Percentiles rank a stretch among this genome's conserved stretches.
phyloP scores from a whole-genome alignment of 805 yeast genomes.

The Lachancea sp. region DNA sequence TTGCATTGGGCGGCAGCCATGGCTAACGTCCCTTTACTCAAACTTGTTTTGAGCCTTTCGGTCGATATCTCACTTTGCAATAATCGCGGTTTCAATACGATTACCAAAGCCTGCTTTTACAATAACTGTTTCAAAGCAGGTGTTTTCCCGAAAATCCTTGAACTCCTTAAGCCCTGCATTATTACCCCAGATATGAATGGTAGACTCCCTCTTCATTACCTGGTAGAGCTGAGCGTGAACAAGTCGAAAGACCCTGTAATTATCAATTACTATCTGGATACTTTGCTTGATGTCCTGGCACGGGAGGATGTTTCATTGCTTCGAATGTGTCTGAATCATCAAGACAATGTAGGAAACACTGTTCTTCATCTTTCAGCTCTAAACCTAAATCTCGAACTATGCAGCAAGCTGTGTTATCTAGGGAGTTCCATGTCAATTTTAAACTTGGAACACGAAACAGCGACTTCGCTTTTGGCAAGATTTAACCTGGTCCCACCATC shows the following conservation, averaged over 20 bases:
- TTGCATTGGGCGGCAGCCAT: slow-evolving; percentile 83
- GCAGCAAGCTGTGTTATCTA: slow-evolving; percentile 27
- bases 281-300: slow-evolving; percentile 40
- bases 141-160: slow-evolving; percentile 52
- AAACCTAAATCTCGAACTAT: slow-evolving; percentile 30
- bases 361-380: slow-evolving; percentile 69
- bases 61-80: slow-evolving; percentile 54
- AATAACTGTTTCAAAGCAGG: slow-evolving; percentile 63
- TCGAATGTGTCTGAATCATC: slow-evolving; percentile 60
- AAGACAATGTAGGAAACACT: slow-evolving; percentile 79
- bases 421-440: slow-evolving; percentile 30
- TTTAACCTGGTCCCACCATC: slow-evolving; percentile 26
- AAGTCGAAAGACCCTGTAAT: slow-evolving; percentile 42
- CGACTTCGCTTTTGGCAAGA: slow-evolving; percentile 26
- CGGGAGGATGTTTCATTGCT: slow-evolving; percentile 40
- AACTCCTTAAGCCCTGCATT: slow-evolving; percentile 57
- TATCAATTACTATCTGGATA: slow-evolving; percentile 50
- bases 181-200: slow-evolving; percentile 68
- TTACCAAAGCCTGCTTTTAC: slow-evolving; percentile 63
- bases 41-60: slow-evolving; percentile 47
- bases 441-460: slow-evolving; percentile 29
- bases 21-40: slow-evolving; percentile 58
- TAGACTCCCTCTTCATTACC: slow-evolving; percentile 66
- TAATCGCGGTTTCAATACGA: slow-evolving; percentile 57
- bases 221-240: slow-evolving; percentile 48